phyloP scores from a whole-genome alignment of 352 stramenopile species.

The Globisporangium ultimum region DNA sequence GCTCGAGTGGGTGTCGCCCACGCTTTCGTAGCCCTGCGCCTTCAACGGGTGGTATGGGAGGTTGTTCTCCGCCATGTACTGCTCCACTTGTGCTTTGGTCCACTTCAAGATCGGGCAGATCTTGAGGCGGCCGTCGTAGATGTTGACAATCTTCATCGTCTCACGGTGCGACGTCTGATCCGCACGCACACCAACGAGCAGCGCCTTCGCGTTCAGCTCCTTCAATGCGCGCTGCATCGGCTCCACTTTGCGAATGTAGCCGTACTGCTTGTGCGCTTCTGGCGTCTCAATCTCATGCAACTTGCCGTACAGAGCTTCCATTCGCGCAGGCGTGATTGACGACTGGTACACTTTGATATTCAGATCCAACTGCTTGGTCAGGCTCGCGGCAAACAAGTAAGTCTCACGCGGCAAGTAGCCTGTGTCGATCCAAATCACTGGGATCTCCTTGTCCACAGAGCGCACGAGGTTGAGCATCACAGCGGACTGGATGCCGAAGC shows the following conservation, averaged over 20 bases:
- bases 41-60: slow-evolving; percentile 86
- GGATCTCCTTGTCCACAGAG: slow-evolving; percentile 43
- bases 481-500: slow-evolving; percentile 84
- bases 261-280: slow-evolving; percentile 78
- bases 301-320: slow-evolving; percentile 87
- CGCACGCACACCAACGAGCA: slow-evolving; percentile 81
- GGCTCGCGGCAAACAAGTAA: slow-evolving; percentile 72
- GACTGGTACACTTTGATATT: slow-evolving; percentile 80
- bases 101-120: slow-evolving; percentile 84
- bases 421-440: slow-evolving; percentile 84
- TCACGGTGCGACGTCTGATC: slow-evolving; percentile 71
- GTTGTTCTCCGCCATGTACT: slow-evolving; percentile 68
- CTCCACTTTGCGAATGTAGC: slow-evolving; percentile 83
- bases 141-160: slow-evolving; percentile 70
- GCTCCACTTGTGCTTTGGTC: slow-evolving; percentile 68
- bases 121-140: slow-evolving; percentile 80
- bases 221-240: slow-evolving; percentile 74
- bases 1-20: slow-evolving; percentile 83
- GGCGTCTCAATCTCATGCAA: slow-evolving; percentile 68
- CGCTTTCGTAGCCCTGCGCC: slow-evolving; percentile 72
- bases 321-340: slow-evolving; percentile 64
- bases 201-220: slow-evolving; percentile 50
- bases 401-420: slow-evolving; percentile 82
- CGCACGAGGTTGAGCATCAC: slow-evolving; percentile 82
- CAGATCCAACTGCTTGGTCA: slow-evolving; percentile 61